phyloP scores from a whole-genome alignment of 129 eudicot species.

The Saussurea involucrata region DNA sequence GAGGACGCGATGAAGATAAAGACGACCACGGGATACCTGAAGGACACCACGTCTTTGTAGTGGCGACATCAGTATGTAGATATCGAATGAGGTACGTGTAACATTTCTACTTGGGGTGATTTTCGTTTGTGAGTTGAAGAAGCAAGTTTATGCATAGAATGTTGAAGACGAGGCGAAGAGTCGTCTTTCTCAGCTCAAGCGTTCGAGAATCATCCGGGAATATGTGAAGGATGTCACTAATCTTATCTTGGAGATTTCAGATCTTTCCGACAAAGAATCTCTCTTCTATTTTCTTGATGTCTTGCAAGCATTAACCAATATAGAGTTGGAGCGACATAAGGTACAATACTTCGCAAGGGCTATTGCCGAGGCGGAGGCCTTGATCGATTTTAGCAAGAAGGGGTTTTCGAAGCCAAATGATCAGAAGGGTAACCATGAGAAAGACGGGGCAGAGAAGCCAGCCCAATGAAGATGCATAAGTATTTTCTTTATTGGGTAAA shows the following conservation, averaged over 20 bases:
- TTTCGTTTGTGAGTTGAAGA: not conserved
- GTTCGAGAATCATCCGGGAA: not conserved
- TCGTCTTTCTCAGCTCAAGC: not conserved
- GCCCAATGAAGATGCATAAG: too few relatives aligned
- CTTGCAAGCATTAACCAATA: not conserved
- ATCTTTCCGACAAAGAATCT: not conserved
- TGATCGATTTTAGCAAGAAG: too few relatives aligned
- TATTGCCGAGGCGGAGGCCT: not conserved
- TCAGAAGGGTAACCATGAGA: too few relatives aligned
- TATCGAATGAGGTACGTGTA: not conserved
- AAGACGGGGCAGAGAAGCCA: too few relatives aligned
- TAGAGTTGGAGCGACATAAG: not conserved
- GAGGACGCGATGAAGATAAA: not conserved
- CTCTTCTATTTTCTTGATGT: not conserved
- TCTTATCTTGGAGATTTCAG: slow-evolving; percentile 12
- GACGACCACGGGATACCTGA: not conserved
- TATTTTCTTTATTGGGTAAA: too few relatives aligned
- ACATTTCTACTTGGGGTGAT: not conserved
- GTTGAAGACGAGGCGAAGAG: not conserved
- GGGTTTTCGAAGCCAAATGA: too few relatives aligned
- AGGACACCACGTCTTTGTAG: not conserved
- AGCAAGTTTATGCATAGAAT: not conserved
- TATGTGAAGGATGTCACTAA: slow-evolving; percentile 5
- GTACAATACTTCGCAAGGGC: not conserved
- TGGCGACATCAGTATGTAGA: too few relatives aligned